phyloP scores from a whole-genome alignment of 345 rosid genomes.

The Gossypium stocksii region DNA sequence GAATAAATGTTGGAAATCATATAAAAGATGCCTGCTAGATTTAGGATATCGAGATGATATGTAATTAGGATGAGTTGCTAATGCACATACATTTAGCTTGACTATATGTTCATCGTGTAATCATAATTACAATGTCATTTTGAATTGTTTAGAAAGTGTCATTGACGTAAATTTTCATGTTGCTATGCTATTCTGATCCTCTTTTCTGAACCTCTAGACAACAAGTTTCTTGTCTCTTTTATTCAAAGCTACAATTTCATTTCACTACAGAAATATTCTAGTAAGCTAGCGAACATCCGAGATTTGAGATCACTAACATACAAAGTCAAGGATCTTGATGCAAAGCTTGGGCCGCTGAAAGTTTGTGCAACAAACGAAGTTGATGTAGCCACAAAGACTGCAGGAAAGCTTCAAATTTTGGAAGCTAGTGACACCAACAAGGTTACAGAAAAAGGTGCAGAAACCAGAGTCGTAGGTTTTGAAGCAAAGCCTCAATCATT shows the following conservation, averaged over 20 bases:
- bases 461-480: not conserved
- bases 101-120: not conserved
- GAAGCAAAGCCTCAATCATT: not conserved
- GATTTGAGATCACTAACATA: slow-evolving; percentile 52
- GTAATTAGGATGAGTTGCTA: not conserved
- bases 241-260: not conserved
- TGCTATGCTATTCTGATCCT: not conserved
- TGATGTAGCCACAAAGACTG: not conserved
- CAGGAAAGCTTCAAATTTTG: not conserved
- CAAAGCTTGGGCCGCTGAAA: slow-evolving; percentile 55
- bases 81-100: not conserved
- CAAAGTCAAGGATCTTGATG: slow-evolving; percentile 60
- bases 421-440: slow-evolving; percentile 9
- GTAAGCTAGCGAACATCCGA: slow-evolving; percentile 35
- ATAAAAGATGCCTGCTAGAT: not conserved
- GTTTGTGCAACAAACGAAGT: slow-evolving; percentile 12
- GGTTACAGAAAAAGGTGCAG: slow-evolving; percentile 18
- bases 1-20: not conserved
- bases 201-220: not conserved
- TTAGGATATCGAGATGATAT: not conserved
- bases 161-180: not conserved
- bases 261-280: slow-evolving; percentile 44
- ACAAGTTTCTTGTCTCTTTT: not conserved
- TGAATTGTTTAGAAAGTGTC: not conserved
- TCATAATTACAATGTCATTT: not conserved